Evolutionary conservation across 2,329 filamentous ascomycete species (phyloP).

Genomic region (Epichloe amarillans): DNA sequence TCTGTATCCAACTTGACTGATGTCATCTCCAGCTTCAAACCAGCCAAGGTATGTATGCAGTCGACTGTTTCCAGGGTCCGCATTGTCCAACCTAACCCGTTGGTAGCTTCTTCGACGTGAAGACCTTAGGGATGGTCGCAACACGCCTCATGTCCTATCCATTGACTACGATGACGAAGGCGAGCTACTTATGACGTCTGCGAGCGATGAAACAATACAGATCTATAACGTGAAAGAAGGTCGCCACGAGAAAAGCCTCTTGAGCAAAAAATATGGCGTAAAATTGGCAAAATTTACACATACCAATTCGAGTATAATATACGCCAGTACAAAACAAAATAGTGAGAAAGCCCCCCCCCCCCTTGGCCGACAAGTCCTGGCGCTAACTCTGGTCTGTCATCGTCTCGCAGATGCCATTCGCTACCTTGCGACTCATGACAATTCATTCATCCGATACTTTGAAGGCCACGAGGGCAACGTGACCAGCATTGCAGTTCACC

Average conservation of each 20-base stretch:
- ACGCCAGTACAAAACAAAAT: slow-evolving; percentile 91
- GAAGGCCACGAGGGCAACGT: slow-evolving; percentile 77
- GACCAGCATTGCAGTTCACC: slow-evolving; percentile 72
- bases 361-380: not conserved
- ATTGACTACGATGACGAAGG: slow-evolving; percentile 95
- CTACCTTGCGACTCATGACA: slow-evolving; percentile 86
- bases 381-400: slow-evolving; percentile 2
- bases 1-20: slow-evolving; percentile 59
- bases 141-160: slow-evolving; percentile 60
- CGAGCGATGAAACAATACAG: slow-evolving; percentile 89
- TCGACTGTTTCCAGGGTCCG: not conserved
- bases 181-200: slow-evolving; percentile 79
- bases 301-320: slow-evolving; percentile 79
- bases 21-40: slow-evolving; percentile 63
- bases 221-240: slow-evolving; percentile 91
- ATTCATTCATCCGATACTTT: slow-evolving; percentile 93
- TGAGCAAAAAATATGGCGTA: slow-evolving; percentile 94
- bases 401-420: slow-evolving; percentile 54
- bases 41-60: slow-evolving; percentile 52
- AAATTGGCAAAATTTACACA: slow-evolving; percentile 93
- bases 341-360: slow-evolving; percentile 32
- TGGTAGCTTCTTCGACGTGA: slow-evolving; percentile 43
- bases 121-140: slow-evolving; percentile 36
- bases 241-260: slow-evolving; percentile 73
- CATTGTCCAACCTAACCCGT: not conserved